Base-by-base conservation (phyloP, 345 rosid genomes). In the Cardamine occulta region DNA sequence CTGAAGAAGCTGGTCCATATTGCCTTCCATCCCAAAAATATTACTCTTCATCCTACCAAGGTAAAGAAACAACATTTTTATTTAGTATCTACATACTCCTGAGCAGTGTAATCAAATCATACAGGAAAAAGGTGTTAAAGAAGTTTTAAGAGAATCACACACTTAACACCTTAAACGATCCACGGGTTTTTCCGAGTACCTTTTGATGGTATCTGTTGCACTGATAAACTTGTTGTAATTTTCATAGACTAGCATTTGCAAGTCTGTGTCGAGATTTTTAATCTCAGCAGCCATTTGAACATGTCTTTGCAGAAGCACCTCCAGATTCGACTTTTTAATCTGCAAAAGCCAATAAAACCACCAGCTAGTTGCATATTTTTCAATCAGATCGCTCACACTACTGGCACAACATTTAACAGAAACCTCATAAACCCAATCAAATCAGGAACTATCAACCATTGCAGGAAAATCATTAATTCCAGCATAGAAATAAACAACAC, bases 261-360 rank as follows among this genome's bases (percentile, higher is more conserved):
- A 84, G 82, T 96, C 99, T 15, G 99, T 93, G 55, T 96, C 99
- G 8, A 96, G 90, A 84, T 96, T 96, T 76, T 96, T 96, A 19
- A 96, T 93, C 88, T 96, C 97, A 0, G 98, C 93, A 17, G 98
- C 99, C 98, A 96, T 93, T 72, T 87, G 89, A 29, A 96, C 99
- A 70, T 96, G 99, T 76, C 86, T 87, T 76, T 89, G 95, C 68
- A 93, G 76, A 74, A 96, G 89, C 78, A 86, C 89, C 82, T 91
- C 99, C 82, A 96, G 72, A 78, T 87, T 96, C 18, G 96, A 88
- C 77, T 85, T 93, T 56, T 87, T 90, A 37, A 82, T 88, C 98
- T 96, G 76, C 74, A 84, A 18, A 68, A 49, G 69, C 64, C 74
- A 58, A 57, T 34, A 58, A 31, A 68, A 59, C 40, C 70, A 52